A percentile compares a stretch with the other conserved stretches of the same genome.
Conservation (phyloP, 306 rosid species). For the Acacia confusa region DNA sequence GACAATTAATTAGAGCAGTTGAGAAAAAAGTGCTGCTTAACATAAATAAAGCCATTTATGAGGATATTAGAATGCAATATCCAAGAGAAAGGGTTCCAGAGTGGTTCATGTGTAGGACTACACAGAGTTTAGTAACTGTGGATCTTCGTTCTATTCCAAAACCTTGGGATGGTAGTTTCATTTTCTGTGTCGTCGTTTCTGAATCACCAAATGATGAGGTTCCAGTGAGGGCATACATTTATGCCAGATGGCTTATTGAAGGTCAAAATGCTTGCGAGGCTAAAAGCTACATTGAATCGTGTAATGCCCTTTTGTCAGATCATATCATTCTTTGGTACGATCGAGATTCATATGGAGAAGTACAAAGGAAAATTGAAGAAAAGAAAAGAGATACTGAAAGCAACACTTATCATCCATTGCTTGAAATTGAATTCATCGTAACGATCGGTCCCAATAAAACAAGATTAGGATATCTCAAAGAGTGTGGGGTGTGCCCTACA, state of each 20-base stretch:
- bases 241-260: neutral
- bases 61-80: fast-evolving
- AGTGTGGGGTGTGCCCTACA: neutral
- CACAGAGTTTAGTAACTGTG: neutral
- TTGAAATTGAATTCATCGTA: neutral
- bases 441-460: no score
- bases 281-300: no score
- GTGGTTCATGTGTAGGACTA: neutral
- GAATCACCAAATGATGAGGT: neutral
- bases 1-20: neutral
- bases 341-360: neutral
- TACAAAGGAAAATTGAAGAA: neutral
- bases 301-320: neutral
- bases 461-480: neutral
- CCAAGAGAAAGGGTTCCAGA: neutral
- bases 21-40: neutral
- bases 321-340: neutral
- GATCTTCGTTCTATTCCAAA: neutral
- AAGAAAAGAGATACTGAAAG: neutral
- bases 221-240: no score
- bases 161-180: neutral
- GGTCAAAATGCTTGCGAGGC: neutral
- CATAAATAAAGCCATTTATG: neutral
- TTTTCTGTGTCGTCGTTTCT: neutral
- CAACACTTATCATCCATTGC: neutral